Evolutionary conservation across 1,139 yeast genomes (phyloP), one percentile per base, ranked within the genome.

Genomic region (Yamadazyma aaseri): DNA sequence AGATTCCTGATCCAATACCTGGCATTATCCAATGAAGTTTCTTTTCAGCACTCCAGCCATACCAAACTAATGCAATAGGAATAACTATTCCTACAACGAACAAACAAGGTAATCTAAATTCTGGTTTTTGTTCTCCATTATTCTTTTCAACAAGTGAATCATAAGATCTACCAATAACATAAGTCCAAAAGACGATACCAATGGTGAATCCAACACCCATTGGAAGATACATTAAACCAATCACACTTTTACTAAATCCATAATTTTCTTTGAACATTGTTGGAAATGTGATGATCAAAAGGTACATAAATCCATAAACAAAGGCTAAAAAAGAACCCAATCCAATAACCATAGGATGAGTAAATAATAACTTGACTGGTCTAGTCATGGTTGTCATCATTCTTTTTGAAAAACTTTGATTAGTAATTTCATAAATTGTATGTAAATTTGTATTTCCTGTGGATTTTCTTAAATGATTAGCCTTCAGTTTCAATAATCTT

Each of bases 11-110:
- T 5, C 74, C 74, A 32, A 67, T 55, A 3, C 69, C 64, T 2
- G 74, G 73, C 71, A 66, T 65, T 20, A 69, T 64, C 74, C 74
- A 69, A 42, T 64, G 73, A 24, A 66, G 48, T 36, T 61, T 51
- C 39, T 54, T 50, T 44, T 67, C 53, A 3, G 69, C 73, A 17
- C 70, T 62, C 73, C 74, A 69, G 11, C 75, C 75, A 42, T 64
- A 69, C 72, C 72, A 66, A 14, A 69, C 45, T 34, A 68, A 56
- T 2, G 73, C 73, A 10, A 65, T 46, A 3, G 74, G 72, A 26
- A 68, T 60, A 26, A 63, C 48, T 6, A 59, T 36, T 2, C 72
- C 61, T 9, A 65, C 62, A 4, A 58, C 55, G 35, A 67, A 54
- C 20, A 69, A 50, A 41, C 71, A 65, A 4, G 75, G 75, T 28